A percentile compares a stretch with the other conserved stretches of the same genome.
phyloP scores from a whole-genome alignment of 495 filamentous ascomycete species.

The Penicillium cataractarum region DNA sequence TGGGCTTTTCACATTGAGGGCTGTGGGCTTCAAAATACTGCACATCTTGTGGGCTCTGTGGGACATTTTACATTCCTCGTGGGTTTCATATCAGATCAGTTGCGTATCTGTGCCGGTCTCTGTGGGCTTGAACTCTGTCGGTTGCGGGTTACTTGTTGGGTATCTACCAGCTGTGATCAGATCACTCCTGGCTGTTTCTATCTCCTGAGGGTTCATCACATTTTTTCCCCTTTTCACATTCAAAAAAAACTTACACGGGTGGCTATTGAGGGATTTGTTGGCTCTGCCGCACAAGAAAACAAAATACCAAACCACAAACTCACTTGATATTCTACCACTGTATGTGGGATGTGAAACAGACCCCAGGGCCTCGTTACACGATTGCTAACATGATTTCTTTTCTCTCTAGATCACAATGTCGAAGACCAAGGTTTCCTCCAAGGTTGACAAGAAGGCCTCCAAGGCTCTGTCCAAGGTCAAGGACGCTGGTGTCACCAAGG shows the following conservation, averaged over 20 bases:
- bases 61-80: constrained; percentile 38
- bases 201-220: constrained; percentile 38
- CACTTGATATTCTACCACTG: constrained; percentile 26
- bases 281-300: constrained; percentile 42
- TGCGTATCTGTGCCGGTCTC: constrained; percentile 48
- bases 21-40: constrained; percentile 51
- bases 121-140: constrained; percentile 56
- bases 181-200: constrained; percentile 37
- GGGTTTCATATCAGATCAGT: constrained; percentile 50
- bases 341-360: constrained; percentile 28
- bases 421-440: constrained; percentile 53
- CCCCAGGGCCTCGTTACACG: constrained; percentile 34
- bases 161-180: constrained; percentile 42
- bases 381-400: constrained; percentile 29
- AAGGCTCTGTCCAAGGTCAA: constrained; percentile 58
- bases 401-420: constrained; percentile 50
- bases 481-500: constrained; percentile 54
- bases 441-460: constrained; percentile 45
- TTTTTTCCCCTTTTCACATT: constrained; percentile 33
- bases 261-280: constrained; percentile 46
- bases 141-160: constrained; percentile 54
- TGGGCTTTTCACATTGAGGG: constrained; percentile 54
- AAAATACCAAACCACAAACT: constrained; percentile 15
- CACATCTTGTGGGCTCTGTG: constrained; percentile 50
- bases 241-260: constrained; percentile 34